Evolutionary conservation across 805 yeast species (phyloP).

Genomic region (Ogataea wickerhamii): DNA sequence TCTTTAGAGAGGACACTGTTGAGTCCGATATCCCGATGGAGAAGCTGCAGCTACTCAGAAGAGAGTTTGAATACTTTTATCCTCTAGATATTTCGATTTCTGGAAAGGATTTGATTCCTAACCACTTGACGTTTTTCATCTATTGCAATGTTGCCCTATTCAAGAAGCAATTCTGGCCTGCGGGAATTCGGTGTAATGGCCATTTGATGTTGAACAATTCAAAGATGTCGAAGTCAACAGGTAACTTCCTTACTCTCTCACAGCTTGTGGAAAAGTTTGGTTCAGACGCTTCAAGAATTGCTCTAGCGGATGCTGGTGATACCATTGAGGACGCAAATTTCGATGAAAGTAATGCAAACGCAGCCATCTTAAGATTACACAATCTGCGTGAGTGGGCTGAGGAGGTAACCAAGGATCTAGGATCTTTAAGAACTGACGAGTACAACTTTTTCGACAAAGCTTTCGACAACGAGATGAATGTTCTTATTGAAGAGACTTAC

Average conservation of each 20-base stretch:
- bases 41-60: slow-evolving; percentile 69
- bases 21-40: slow-evolving; percentile 58
- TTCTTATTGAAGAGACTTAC: slow-evolving; percentile 68
- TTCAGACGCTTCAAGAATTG: slow-evolving; percentile 96
- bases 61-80: slow-evolving; percentile 95
- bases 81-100: slow-evolving; percentile 91
- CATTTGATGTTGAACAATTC: slow-evolving; percentile 93
- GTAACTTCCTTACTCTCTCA: slow-evolving; percentile 89
- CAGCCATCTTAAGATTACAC: slow-evolving; percentile 90
- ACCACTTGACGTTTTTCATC: slow-evolving; percentile 93
- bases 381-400: slow-evolving; percentile 96
- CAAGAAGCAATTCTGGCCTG: slow-evolving; percentile 90
- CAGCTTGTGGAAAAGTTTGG: slow-evolving; percentile 87
- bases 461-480: slow-evolving; percentile 91
- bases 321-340: slow-evolving; percentile 96
- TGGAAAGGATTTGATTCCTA: slow-evolving; percentile 96
- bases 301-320: slow-evolving; percentile 98
- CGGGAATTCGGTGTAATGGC: slow-evolving; percentile 91
- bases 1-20: slow-evolving; percentile 63
- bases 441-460: slow-evolving; percentile 77
- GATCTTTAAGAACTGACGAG: slow-evolving; percentile 54
- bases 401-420: slow-evolving; percentile 54
- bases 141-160: slow-evolving; percentile 91
- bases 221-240: slow-evolving; percentile 97
- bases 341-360: slow-evolving; percentile 94